Base-by-base conservation (phyloP, 495 filamentous ascomycete species). In the Rostrohypoxylon terebratum region DNA sequence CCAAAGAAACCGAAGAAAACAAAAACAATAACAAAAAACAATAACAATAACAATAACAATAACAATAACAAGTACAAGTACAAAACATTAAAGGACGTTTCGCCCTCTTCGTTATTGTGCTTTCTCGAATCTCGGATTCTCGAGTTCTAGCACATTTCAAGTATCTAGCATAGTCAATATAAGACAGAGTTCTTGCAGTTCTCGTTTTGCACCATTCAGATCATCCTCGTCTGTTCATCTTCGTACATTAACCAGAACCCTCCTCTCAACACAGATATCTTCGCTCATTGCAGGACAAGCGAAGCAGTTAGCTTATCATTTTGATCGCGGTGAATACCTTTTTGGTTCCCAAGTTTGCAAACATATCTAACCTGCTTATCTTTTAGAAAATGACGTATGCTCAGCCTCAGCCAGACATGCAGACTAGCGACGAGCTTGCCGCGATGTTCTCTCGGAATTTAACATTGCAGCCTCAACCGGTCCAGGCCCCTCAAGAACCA, bases 401-500 rank as follows among this genome's bases (percentile, higher is more conserved):
- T 59, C 81, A 80, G 55, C 68, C 80, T 59, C 81, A 80, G 55
- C 68, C 80, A 74, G 82, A 81, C 62, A 81, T 84, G 75, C 83
- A 88, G 45, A 73, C 82, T 50, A 85, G 90, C 69, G 89, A 93
- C 42, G 91, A 93, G 40, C 88, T 94, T 18, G 82, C 87, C 11
- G 79, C 83, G n/a, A 83, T 93, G 59, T 91, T 94, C 74, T 82
- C 87, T 47, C 87, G 85, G 38, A 88, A 91, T 68, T 81, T 93
- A 72, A 87, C 84, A 16, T 77, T 90, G n/a, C 76, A 85, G 23
- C 78, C 84, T 13, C 75, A 73, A 20, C 75, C 77, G 63, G 77
- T 72, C 54, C 75, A 73, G 40, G 76, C 70, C 61, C 73, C 75
- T 2, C 64, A 55, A 62, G 74, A 74, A 20, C 61, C 74, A 8